Percentiles rank a stretch among this genome's conserved stretches.
Conservation (phyloP, 768 basidiomycete genomes). For the Mycena capillaripes region DNA sequence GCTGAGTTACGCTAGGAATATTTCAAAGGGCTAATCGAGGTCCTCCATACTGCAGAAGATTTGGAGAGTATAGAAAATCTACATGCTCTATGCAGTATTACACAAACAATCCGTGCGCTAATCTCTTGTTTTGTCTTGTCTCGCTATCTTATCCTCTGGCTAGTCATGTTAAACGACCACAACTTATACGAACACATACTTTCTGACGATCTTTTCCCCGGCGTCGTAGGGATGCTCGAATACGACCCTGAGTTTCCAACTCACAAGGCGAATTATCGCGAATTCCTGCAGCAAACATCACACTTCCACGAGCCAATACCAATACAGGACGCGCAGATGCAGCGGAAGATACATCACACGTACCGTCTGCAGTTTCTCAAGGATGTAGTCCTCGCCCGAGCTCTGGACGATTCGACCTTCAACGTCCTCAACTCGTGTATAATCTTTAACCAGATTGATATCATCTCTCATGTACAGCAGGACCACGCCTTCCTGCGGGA, state of each 20-base stretch:
- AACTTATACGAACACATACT: conserved; percentile 95
- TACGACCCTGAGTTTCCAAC: conserved; percentile 98
- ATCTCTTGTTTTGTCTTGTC: conserved; percentile 25
- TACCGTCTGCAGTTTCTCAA: conserved; percentile 98
- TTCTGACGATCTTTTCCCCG: conserved; percentile 92
- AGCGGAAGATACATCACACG: conserved; percentile 95
- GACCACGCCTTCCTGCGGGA: conserved; percentile 83
- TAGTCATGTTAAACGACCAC: conserved; percentile 97
- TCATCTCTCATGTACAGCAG: conserved; percentile 89
- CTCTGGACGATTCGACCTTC: conserved; percentile 96
- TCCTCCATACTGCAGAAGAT: conserved; percentile 92
- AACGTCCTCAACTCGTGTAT: conserved; percentile 97
- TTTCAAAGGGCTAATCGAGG: conserved; percentile 86
- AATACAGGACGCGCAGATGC: conserved; percentile 81
- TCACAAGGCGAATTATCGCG: conserved; percentile 98
- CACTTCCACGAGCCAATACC: conserved; percentile 91
- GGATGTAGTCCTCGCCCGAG: conserved; percentile 96
- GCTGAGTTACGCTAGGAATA: conserved; percentile 73
- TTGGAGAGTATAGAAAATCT: conserved; percentile 91
- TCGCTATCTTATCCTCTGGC: conserved; percentile 13
- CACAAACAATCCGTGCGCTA: conserved; percentile 92
- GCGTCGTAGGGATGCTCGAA: conserved; percentile 96
- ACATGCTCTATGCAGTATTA: conserved; percentile 90
- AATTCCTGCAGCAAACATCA: conserved; percentile 88
- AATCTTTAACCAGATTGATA: conserved; percentile 99